Evolutionary conservation across 1,284 basidiomycete genomes (phyloP).

Genomic region (Pisolithus thermaeus): DNA sequence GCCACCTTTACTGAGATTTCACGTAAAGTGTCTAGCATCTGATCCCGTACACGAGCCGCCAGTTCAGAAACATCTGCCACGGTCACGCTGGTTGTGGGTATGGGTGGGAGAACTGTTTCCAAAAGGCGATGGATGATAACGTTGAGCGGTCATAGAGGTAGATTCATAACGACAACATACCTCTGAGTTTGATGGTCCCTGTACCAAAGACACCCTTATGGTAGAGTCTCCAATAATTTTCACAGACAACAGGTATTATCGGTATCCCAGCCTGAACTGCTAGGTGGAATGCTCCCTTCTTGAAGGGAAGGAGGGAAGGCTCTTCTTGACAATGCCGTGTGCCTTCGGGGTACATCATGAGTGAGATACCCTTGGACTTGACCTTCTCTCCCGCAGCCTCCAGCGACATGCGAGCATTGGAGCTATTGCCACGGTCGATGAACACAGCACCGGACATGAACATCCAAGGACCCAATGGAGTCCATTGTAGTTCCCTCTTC

Average conservation of each 20-base stretch:
- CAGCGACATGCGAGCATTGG: conserved; percentile 74
- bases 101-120: conserved; percentile 67
- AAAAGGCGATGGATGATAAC: conserved; percentile 10
- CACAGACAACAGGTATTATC: conserved; percentile 87
- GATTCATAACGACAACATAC: conserved; percentile 40
- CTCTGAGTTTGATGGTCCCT: conserved; percentile 78
- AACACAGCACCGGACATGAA: conserved; percentile 89
- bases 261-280: conserved; percentile 87
- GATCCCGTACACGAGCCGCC: conserved; percentile 54
- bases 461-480: conserved; percentile 93
- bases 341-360: conserved; percentile 93
- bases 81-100: conserved; percentile 66
- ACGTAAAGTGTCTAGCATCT: conserved; percentile 66
- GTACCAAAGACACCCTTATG: conserved; percentile 71
- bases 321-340: conserved; percentile 73
- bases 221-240: conserved; percentile 91
- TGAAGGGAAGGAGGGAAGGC: conserved; percentile 79
- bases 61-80: conserved; percentile 61
- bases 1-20: conserved; percentile 56
- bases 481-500: conserved; percentile 86
- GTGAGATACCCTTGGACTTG: conserved; percentile 67
- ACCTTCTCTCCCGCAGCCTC: conserved; percentile 77
- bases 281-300: conserved; percentile 98
- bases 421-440: conserved; percentile 82
- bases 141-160: conserved; percentile 2